Evolutionary conservation across 345 rosid species (phyloP).

Genomic region (Camelina sativa): DNA sequence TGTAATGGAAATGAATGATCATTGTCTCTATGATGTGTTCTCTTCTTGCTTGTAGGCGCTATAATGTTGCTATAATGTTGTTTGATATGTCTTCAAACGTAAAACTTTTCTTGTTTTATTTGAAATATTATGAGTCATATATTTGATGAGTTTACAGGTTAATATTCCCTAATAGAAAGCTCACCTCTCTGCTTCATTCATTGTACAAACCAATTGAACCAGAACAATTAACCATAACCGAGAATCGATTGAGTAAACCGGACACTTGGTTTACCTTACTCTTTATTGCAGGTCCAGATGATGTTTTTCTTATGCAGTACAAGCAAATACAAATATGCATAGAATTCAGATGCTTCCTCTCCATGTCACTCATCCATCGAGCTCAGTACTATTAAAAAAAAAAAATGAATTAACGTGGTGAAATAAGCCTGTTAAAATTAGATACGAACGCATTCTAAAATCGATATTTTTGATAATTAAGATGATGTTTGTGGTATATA

Average conservation of each 20-base stretch:
- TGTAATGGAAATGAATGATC: conserved; percentile 46
- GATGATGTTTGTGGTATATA: not conserved
- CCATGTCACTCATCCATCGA: not conserved
- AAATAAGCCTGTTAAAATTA: too few species aligned
- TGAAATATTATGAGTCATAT: not conserved
- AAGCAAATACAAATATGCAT: too few species aligned
- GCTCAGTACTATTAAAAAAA: not conserved
- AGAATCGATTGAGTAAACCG: not conserved
- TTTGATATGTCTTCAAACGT: not conserved
- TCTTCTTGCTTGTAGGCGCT: conserved; percentile 2
- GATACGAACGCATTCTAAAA: too few species aligned
- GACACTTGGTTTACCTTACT: not conserved
- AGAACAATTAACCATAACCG: not conserved
- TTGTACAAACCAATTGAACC: not conserved
- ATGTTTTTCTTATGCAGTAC: too few species aligned
- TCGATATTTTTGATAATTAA: too few species aligned
- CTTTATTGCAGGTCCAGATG: not conserved
- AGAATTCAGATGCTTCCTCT: not conserved
- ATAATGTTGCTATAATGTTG: not conserved
- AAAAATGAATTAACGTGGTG: too few species aligned
- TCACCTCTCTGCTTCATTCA: not conserved
- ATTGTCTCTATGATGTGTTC: conserved; percentile 39
- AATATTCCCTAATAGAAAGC: not conserved
- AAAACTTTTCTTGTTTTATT: not conserved
- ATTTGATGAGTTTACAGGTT: not conserved